phyloP scores from a whole-genome alignment of 2,329 filamentous ascomycete genomes.

The Venturia aucupariae region DNA sequence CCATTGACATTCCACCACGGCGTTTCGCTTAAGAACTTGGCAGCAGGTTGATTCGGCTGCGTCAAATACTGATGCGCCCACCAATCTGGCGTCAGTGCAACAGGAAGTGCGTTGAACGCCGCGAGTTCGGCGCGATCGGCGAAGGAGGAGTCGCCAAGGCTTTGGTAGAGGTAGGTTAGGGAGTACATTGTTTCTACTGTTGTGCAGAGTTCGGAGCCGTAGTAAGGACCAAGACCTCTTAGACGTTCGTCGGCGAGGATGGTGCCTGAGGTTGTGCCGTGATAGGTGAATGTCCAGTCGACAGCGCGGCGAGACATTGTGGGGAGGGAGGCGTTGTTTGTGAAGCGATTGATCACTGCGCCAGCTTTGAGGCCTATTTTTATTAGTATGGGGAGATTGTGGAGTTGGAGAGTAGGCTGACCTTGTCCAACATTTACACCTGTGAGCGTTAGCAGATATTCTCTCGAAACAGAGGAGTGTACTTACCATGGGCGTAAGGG shows the following conservation, averaged over 20 bases:
- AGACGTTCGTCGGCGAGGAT: constrained; percentile 44
- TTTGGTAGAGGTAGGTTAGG: constrained; percentile 41
- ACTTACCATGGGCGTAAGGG: constrained; percentile 18
- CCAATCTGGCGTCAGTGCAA: constrained; percentile 42
- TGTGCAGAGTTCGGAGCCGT: constrained; percentile 42
- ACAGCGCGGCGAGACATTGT: constrained; percentile 35
- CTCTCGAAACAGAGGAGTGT: neutral
- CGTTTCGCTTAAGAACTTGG: constrained; percentile 30
- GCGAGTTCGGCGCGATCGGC: constrained; percentile 44
- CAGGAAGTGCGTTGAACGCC: constrained; percentile 48
- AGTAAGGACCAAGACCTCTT: constrained; percentile 34
- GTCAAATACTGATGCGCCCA: constrained; percentile 49
- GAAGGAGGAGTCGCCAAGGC: constrained; percentile 36
- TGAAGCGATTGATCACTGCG: constrained; percentile 38
- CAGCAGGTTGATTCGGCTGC: constrained; percentile 45
- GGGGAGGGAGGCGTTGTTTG: constrained; percentile 34
- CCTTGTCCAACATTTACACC: constrained; percentile 22
- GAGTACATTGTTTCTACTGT: constrained; percentile 45
- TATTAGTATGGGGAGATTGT: neutral
- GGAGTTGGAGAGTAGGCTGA: neutral
- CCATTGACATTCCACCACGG: constrained; percentile 43
- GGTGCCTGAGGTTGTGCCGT: constrained; percentile 38
- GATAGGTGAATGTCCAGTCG: constrained; percentile 40
- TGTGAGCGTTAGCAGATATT: neutral
- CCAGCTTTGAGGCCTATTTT: constrained; percentile 36